Conservation (phyloP, 306 rosid species). For the Herpetospermum pedunculosum region DNA sequence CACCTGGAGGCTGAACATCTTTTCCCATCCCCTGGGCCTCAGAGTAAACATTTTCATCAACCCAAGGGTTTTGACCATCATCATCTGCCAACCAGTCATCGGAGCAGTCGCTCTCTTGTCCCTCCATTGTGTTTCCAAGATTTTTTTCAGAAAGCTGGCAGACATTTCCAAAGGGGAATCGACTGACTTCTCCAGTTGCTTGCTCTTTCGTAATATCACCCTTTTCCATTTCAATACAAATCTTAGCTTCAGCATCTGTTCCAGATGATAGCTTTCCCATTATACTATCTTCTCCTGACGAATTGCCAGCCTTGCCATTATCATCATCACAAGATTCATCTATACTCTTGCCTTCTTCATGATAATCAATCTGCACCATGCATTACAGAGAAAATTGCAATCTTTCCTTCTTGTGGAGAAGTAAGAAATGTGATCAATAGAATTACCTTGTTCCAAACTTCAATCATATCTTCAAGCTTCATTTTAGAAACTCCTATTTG, state of each 20-base stretch:
- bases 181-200: slow-evolving; percentile 6
- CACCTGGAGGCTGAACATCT: slow-evolving; percentile 7
- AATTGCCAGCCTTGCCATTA: slow-evolving; percentile 10
- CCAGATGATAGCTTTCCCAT: not conserved
- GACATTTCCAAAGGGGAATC: slow-evolving; percentile 3
- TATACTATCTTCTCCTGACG: slow-evolving; percentile 10
- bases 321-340: slow-evolving; percentile 26
- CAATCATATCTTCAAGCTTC: slow-evolving; percentile 83
- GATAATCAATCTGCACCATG: slow-evolving; percentile 48
- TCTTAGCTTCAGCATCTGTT: not conserved
- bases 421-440: not conserved
- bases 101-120: slow-evolving; percentile 26
- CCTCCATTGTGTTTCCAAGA: slow-evolving; percentile 25
- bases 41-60: slow-evolving; percentile 21
- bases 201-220: slow-evolving; percentile 4
- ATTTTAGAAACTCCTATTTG: slow-evolving; percentile 73
- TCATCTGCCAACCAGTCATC: slow-evolving; percentile 49
- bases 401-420: not conserved
- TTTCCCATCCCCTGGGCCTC: slow-evolving; percentile 9
- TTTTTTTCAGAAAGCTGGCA: slow-evolving; percentile 15
- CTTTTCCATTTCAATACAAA: not conserved
- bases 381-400: not conserved
- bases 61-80: slow-evolving; percentile 25
- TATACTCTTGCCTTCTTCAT: slow-evolving; percentile 32
- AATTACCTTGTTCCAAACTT: slow-evolving; percentile 94